Percentiles rank a stretch among this genome's conserved stretches.
Evolutionary conservation across 352 stramenopile genomes (phyloP).

Genomic region (Phytophthora pistaciae): DNA sequence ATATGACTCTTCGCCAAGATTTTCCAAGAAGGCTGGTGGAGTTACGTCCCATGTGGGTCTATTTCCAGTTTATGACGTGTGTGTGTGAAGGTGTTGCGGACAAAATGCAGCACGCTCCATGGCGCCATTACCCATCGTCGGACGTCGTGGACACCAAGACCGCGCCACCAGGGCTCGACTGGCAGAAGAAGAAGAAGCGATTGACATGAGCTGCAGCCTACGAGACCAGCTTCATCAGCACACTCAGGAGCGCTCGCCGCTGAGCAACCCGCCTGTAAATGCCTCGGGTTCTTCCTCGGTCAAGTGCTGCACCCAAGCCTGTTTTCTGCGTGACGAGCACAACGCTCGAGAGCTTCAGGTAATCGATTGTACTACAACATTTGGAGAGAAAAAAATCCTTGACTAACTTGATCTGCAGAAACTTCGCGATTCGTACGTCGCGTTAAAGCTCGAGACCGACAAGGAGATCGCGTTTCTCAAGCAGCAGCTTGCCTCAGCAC

Average conservation of each 20-base stretch:
- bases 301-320: slow-evolving; percentile 33
- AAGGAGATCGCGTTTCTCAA: slow-evolving; percentile 64
- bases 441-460: slow-evolving; percentile 64
- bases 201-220: slow-evolving; percentile 20
- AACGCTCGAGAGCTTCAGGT: slow-evolving; percentile 46
- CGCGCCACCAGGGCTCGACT: not conserved
- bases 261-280: slow-evolving; percentile 1
- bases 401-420: slow-evolving; percentile 36
- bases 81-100: slow-evolving; percentile 3
- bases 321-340: slow-evolving; percentile 42
- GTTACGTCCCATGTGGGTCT: slow-evolving; percentile 11
- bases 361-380: not conserved
- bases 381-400: not conserved
- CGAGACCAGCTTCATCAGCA: slow-evolving; percentile 20
- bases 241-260: not conserved
- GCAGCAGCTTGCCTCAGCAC: slow-evolving; percentile 37
- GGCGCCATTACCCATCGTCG: slow-evolving; percentile 8
- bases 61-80: slow-evolving; percentile 17
- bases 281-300: not conserved
- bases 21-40: not conserved
- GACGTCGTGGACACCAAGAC: slow-evolving; percentile 4
- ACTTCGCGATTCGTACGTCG: slow-evolving; percentile 60
- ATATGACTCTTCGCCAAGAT: slow-evolving; percentile 30
- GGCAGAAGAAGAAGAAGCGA: not conserved
- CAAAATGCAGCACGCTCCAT: slow-evolving; percentile 3